These are phyloP conservation scores for Drechslera avenae DNA, from an alignment of 2,329 filamentous ascomycete species.

Conservation along the genomic window DNA sequence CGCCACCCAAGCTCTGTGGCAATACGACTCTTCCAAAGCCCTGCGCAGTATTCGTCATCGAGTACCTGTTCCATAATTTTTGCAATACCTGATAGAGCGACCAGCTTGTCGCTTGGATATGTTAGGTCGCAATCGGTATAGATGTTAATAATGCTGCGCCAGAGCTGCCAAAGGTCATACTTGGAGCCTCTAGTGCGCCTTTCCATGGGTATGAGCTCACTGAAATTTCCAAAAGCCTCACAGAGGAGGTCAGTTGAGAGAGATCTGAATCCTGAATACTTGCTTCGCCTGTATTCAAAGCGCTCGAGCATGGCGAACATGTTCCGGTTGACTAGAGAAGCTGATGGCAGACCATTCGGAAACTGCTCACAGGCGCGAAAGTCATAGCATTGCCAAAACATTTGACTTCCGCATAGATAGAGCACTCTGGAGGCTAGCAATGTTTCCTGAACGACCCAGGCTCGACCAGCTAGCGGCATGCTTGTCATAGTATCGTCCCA, in stretches of 20 bases:
- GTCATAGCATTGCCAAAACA: neutral
- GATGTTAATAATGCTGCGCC: neutral
- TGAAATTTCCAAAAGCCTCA: no score
- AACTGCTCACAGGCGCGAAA: neutral
- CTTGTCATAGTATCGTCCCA: neutral
- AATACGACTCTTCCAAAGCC: neutral
- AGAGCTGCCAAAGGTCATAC: neutral
- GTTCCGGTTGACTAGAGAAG: no score
- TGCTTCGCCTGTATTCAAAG: no score
- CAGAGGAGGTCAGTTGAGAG: no score
- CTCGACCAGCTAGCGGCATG: no score
- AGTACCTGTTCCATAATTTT: neutral
- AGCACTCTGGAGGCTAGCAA: neutral
- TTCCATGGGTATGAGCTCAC: neutral
- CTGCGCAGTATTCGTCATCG: neutral
- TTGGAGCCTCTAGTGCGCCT: no score
- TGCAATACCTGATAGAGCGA: neutral
- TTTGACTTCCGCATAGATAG: neutral
- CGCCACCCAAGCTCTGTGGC: neutral
- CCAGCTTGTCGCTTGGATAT: neutral
- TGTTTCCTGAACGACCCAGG: no score
- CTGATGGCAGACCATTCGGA: no score
- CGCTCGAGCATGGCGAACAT: no score
- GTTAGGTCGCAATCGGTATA: neutral
- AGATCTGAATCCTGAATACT: no score